Evolutionary conservation across 306 rosid species (phyloP).

Genomic region (Castanopsis chinensis): DNA sequence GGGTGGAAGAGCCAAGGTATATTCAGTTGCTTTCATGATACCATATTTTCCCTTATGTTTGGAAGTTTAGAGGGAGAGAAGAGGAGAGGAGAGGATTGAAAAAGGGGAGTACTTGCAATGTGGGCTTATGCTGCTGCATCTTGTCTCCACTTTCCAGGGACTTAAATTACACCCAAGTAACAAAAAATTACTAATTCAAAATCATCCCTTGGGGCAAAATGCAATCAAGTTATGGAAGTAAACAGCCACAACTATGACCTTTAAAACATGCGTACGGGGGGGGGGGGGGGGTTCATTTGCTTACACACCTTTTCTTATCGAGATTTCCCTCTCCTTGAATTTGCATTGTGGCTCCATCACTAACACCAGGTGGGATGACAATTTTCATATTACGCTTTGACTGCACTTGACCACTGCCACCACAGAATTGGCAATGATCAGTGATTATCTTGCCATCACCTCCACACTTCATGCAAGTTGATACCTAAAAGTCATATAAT

Average conservation of each 20-base stretch:
- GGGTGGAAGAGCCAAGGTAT: conserved; percentile 6
- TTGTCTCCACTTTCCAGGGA: background rate
- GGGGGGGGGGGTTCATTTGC: background rate
- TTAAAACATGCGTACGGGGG: background rate
- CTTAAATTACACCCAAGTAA: background rate
- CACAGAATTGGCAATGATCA: conserved; percentile 64
- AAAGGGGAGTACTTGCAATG: background rate
- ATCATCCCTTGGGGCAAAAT: background rate
- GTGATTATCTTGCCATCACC: conserved; percentile 78
- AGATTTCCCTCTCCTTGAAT: conserved; percentile 75
- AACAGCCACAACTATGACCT: background rate
- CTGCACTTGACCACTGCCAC: conserved; percentile 63
- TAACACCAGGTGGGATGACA: conserved; percentile 77
- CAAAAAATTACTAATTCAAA: background rate
- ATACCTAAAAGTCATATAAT: conserved; percentile 50
- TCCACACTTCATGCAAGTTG: conserved; percentile 79
- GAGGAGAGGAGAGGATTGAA: too few relatives aligned
- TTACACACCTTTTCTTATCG: conserved; percentile 60
- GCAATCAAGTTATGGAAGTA: too few relatives aligned
- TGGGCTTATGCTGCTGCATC: background rate
- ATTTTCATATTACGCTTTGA: conserved; percentile 51
- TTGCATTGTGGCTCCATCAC: conserved; percentile 76
- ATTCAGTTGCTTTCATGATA: background rate
- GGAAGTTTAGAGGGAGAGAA: too few relatives aligned
- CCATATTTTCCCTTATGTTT: background rate